Base-by-base conservation (phyloP, 176 grass and related monocot species). In the Puya raimondii region DNA sequence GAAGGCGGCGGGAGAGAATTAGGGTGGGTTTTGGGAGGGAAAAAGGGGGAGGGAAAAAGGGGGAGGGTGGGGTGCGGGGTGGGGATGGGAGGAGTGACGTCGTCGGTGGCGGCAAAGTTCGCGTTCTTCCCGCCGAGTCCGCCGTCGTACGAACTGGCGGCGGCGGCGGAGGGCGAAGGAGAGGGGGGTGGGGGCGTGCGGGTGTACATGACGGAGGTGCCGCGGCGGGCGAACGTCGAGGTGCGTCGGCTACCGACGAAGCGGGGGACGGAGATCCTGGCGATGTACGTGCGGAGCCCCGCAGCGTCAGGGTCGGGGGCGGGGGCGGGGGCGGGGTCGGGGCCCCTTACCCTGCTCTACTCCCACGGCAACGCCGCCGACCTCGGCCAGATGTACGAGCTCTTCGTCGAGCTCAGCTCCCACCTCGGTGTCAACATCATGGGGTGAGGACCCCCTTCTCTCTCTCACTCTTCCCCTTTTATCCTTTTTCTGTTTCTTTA, bases 281-380 rank as follows among this genome's bases (percentile, higher is more conserved):
- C 81, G 47, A 85, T 96, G 92, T 82, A 96, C 84, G 86, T 91
- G 70, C 84, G 76, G 50, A 80, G 87, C 72, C 88, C 88, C 1
- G 83, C 76, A 59, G 92, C 92, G 25, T 76, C 80, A 8, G 33
- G 33, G 33, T 42, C 33, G 33, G 33, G 4, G 33, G 6, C 33
- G 33, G 33, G 4, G 4, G n/a, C n/a, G n/a, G n/a, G n/a, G n/a
- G n/a, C 33, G 33, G 33, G 4, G 33, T 42, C 33, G 33, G 33
- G 4, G 4, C 33, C 33, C 33, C 86, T 96, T 70, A 96, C 92
- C 15, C 75, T 96, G 67, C 92, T 96, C 70, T 96, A 96, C 86
- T 96, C 92, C 63, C 92, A 96, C 72, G 92, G 92, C 48, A 96
- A 96, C 82, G 92, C 92, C 0, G 92, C 92, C 0, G 92, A 96